Evolutionary conservation across 2,329 filamentous ascomycete genomes (phyloP).

Genomic region (Aspergillus ustus): DNA sequence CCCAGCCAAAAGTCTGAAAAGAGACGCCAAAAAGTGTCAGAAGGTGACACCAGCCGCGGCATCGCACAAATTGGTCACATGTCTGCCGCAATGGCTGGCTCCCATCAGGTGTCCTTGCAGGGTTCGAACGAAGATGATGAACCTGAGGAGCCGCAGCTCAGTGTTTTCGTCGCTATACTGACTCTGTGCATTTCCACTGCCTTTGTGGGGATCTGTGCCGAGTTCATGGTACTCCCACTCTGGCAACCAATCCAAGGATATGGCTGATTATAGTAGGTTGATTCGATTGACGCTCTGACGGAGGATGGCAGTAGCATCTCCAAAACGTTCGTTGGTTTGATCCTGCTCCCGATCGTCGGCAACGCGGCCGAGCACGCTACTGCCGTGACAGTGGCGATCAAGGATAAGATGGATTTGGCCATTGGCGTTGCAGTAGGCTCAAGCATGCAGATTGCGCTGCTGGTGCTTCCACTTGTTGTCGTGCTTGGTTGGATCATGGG

Average conservation of each 20-base stretch:
- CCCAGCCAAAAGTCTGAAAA: constrained; percentile 78
- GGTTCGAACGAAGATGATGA: constrained; percentile 66
- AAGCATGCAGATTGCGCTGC: constrained; percentile 67
- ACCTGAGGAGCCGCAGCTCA: constrained; percentile 74
- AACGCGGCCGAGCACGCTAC: constrained; percentile 71
- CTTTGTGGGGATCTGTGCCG: constrained; percentile 77
- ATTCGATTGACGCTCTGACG: constrained; percentile 62
- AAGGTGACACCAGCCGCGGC: constrained; percentile 55
- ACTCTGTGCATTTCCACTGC: constrained; percentile 75
- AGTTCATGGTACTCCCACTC: constrained; percentile 57
- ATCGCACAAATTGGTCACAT: constrained; percentile 60
- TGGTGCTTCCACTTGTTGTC: constrained; percentile 65
- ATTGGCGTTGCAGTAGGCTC: constrained; percentile 70
- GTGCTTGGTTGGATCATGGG: constrained; percentile 65
- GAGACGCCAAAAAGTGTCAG: constrained; percentile 49
- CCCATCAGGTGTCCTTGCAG: constrained; percentile 53
- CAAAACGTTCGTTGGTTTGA: constrained; percentile 66
- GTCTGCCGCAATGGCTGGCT: constrained; percentile 55
- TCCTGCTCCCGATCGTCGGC: constrained; percentile 68
- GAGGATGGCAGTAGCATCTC: constrained; percentile 52
- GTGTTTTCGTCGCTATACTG: constrained; percentile 71
- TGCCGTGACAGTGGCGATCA: constrained; percentile 64
- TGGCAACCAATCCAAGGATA: neutral
- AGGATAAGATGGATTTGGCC: constrained; percentile 71
- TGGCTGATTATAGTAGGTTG: constrained; percentile 39